Conservation (phyloP, 2,329 filamentous ascomycete genomes). For the Cercospora sesami region DNA sequence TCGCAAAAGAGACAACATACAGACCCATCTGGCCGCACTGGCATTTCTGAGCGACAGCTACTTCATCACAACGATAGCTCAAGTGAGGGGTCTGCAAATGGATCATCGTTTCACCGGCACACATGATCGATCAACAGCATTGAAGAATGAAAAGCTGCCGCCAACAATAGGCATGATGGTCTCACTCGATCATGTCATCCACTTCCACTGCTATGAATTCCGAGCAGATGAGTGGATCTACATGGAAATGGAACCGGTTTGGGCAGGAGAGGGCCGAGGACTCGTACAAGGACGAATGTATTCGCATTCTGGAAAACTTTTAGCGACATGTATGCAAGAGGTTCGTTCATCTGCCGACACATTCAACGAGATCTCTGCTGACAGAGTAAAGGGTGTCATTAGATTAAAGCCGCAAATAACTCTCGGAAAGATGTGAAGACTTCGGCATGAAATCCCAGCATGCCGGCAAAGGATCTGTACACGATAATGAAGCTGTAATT, state of each 20-base stretch:
- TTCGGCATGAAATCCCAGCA: not conserved
- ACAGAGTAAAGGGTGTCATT: not conserved
- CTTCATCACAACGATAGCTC: not conserved
- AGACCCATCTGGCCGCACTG: not conserved
- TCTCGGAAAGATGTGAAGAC: not conserved
- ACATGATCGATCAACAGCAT: not conserved
- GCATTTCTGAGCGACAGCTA: not conserved
- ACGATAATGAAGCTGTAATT: too few relatives aligned
- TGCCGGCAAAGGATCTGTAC: too few relatives aligned
- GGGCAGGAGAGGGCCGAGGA: not conserved
- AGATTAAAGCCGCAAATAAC: not conserved
- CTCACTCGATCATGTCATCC: not conserved
- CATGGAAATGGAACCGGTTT: not conserved
- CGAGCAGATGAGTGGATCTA: not conserved
- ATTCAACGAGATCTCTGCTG: not conserved
- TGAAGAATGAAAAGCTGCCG: not conserved
- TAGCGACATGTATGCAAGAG: not conserved
- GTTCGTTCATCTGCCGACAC: not conserved
- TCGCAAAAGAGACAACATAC: not conserved
- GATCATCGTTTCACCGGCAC: not conserved
- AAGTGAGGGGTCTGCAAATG: not conserved
- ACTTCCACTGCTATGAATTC: not conserved
- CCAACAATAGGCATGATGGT: not conserved
- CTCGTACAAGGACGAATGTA: not conserved
- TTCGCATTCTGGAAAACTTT: not conserved